Conservation (phyloP, 1,284 basidiomycete species). For the Salmacisia buchloeana region DNA sequence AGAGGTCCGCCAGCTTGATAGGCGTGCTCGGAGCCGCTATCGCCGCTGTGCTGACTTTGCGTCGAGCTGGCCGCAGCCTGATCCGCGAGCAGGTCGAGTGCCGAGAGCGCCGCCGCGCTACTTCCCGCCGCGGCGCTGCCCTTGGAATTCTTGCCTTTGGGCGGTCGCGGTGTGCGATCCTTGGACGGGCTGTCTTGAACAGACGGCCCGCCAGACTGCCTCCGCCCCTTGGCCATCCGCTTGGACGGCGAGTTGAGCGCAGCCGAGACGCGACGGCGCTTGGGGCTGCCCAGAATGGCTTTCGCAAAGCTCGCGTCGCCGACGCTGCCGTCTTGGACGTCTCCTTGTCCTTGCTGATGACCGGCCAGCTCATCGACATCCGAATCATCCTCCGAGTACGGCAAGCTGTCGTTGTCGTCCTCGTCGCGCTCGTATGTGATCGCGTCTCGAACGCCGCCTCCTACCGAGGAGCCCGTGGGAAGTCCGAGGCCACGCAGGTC, state of each 20-base stretch:
- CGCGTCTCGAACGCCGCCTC: too few species aligned
- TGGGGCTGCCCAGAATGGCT: slow-evolving; percentile 33
- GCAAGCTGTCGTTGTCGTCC: slow-evolving; percentile 8
- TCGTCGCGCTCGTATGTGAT: neutral
- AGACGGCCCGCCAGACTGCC: neutral
- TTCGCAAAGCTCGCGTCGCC: neutral
- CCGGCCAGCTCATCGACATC: neutral
- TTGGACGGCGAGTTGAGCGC: slow-evolving; percentile 11
- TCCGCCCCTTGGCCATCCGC: neutral
- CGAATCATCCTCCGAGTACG: slow-evolving; percentile 6
- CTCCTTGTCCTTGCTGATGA: neutral
- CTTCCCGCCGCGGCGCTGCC: neutral
- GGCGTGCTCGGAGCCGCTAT: neutral
- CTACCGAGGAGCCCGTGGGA: too few species aligned
- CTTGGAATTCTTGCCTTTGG: neutral
- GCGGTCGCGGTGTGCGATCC: slow-evolving; percentile 1
- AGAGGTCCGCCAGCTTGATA: neutral
- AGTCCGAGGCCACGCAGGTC: neutral
- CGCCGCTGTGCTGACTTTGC: slow-evolving; percentile 26
- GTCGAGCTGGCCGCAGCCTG: slow-evolving; percentile 47
- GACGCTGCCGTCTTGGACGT: too few species aligned
- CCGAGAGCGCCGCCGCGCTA: slow-evolving; percentile 24
- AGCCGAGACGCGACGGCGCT: slow-evolving; percentile 38
- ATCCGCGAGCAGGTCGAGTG: slow-evolving; percentile 48
- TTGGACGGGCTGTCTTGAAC: neutral